Evolutionary conservation across 108 stramenopile species (phyloP).

Genomic region (Cyclotella baltica): DNA sequence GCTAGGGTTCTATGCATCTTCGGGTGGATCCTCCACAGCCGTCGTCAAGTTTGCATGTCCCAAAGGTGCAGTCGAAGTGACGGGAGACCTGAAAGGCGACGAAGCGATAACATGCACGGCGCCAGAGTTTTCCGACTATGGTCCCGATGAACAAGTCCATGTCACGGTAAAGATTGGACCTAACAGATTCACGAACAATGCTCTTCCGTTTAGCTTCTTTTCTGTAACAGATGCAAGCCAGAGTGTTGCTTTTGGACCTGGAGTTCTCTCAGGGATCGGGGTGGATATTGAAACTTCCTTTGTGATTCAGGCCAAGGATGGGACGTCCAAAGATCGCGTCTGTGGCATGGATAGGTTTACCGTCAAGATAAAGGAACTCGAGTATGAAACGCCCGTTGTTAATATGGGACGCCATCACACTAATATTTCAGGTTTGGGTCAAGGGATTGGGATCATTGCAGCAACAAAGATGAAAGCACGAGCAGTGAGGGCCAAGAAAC

Average conservation of each 20-base stretch:
- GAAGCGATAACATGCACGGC: constrained; percentile 56
- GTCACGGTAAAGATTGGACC: constrained; percentile 68
- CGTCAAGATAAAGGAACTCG: constrained; percentile 35
- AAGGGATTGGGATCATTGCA: constrained; percentile 1
- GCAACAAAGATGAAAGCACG: constrained; percentile 34
- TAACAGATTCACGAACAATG: constrained; percentile 70
- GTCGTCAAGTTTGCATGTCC: constrained; percentile 41
- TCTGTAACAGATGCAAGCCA: constrained; percentile 67
- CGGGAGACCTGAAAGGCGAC: constrained; percentile 61
- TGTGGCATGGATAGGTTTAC: constrained; percentile 84
- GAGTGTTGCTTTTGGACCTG: constrained; percentile 82
- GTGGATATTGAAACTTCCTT: constrained; percentile 53
- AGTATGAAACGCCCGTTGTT: neutral
- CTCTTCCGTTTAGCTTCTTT: constrained; percentile 68
- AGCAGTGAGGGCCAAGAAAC: constrained; percentile 42
- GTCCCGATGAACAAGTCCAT: constrained; percentile 64
- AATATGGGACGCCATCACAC: neutral
- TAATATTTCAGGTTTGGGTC: neutral
- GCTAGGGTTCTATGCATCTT: constrained; percentile 62
- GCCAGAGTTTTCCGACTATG: constrained; percentile 71
- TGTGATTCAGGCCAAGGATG: constrained; percentile 79
- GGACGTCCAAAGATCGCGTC: constrained; percentile 54
- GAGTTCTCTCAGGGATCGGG: constrained; percentile 61
- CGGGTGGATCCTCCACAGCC: constrained; percentile 31
- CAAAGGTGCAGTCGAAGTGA: constrained; percentile 70